Evolutionary conservation across 305 asterid species (phyloP).

Genomic region (Rubia balearica): DNA sequence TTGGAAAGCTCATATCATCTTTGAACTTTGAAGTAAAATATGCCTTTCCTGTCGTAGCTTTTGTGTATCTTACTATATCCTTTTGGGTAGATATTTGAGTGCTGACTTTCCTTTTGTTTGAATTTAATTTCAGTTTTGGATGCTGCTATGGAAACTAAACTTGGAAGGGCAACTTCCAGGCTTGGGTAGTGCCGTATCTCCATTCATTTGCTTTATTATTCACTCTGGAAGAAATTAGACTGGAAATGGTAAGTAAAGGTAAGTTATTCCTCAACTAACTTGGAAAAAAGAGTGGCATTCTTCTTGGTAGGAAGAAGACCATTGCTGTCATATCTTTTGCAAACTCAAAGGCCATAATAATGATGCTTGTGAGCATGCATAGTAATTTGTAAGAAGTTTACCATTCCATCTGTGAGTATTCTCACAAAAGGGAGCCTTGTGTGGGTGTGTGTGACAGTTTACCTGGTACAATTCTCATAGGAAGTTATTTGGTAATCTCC

Average conservation of each 20-base stretch:
- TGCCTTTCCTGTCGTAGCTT: neutral
- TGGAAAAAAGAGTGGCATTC: neutral
- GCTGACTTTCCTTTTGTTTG: neutral
- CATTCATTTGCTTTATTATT: neutral
- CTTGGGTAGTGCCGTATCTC: neutral
- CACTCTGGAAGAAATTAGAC: neutral
- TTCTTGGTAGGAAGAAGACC: conserved; percentile 8
- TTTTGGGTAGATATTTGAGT: neutral
- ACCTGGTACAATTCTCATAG: neutral
- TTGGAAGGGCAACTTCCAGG: conserved; percentile 2
- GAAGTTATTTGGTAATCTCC: neutral
- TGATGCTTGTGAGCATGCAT: neutral
- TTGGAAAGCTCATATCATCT: neutral
- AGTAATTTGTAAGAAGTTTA: neutral
- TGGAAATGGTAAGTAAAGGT: conserved; percentile 11
- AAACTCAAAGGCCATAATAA: neutral
- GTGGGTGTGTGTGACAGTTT: neutral
- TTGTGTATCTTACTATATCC: neutral
- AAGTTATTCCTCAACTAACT: neutral
- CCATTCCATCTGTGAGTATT: neutral
- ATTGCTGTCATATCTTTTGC: neutral
- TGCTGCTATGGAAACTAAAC: neutral
- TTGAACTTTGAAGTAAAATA: neutral
- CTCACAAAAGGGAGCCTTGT: neutral
- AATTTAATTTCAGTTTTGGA: neutral